Evolutionary conservation across 2,329 filamentous ascomycete genomes (phyloP).

Genomic region (Ascochyta clinopodiicola): DNA sequence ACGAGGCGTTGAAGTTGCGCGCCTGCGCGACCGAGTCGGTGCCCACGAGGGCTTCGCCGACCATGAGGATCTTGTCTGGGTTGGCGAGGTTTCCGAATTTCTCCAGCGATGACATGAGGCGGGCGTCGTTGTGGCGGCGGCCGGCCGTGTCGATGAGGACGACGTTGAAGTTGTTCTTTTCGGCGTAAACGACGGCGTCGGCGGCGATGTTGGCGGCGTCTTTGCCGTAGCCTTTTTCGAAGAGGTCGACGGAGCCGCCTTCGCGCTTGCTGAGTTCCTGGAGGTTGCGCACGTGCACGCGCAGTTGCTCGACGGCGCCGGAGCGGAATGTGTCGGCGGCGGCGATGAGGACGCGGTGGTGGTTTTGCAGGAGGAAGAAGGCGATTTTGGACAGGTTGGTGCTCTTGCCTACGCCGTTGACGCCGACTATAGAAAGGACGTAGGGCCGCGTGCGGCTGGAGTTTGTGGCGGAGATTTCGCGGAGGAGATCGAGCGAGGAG

Average conservation of each 20-base stretch:
- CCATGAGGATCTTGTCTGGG: conserved; percentile 99
- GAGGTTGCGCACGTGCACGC: conserved; percentile 92
- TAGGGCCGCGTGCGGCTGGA: conserved; percentile 77
- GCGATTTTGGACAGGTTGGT: conserved; percentile 98
- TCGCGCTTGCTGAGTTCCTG: conserved; percentile 87
- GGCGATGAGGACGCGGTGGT: conserved; percentile 91
- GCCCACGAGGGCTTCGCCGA: conserved; percentile 89
- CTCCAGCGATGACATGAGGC: conserved; percentile 94
- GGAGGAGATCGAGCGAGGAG: conserved; percentile 89
- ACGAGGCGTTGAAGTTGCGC: conserved; percentile 92
- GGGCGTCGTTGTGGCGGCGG: conserved; percentile 90
- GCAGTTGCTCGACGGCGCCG: conserved; percentile 94
- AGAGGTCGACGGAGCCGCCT: conserved; percentile 81
- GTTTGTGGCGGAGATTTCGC: conserved; percentile 80
- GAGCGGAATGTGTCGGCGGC: conserved; percentile 97
- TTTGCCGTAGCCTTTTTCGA: conserved; percentile 97
- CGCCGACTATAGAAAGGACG: conserved; percentile 96
- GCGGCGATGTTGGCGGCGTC: conserved; percentile 95
- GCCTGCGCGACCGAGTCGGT: conserved; percentile 96
- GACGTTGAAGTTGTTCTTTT: conserved; percentile 81
- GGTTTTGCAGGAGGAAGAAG: conserved; percentile 97
- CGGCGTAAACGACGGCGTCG: conserved; percentile 85
- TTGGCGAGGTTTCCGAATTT: conserved; percentile 97
- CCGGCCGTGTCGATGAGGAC: conserved; percentile 97
- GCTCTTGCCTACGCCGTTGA: conserved; percentile 98